Base-by-base conservation (phyloP, 2,329 filamentous ascomycete genomes). In the Apiospora marii region DNA sequence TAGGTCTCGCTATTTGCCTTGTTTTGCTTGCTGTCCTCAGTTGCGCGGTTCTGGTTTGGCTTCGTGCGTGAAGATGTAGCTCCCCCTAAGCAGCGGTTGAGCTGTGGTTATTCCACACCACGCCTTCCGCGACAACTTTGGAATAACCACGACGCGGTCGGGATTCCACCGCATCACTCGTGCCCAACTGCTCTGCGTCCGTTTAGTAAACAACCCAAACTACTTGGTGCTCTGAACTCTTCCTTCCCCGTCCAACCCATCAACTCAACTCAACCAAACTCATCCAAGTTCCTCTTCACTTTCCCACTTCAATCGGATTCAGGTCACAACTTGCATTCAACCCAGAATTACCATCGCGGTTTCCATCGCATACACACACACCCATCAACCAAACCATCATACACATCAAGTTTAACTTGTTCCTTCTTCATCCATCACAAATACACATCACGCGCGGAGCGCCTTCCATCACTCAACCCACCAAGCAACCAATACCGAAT, bases 381-480 rank as follows among this genome's bases (percentile, higher is more conserved):
- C 14, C 13, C 27, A 34, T 24, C 13, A 30, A 58, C 6, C 16
- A 30, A 30, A 61, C 37, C 30, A 64, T 16, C 30, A 64, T 7
- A 34, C 27, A 58, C 58, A n/a, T 22, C 58, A 64, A 64, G 34
- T 14, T 41, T 30, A 41, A 41, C 58, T 64, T 41, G 34, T 41
- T 41, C 58, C n/a, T 41, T n/a, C 58, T 24, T 64, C 34, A 64
- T 64, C 34, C 58, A 64, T 51, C 34, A 24, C 58, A n/a, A 37
- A 13, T 12, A n/a, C 30, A 64, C 27, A 41, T 24, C 10, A 2
- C 6, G 22, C 58, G 22, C 58, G 24, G 2, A 64, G 58, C 30
- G 22, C 58, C 30, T 64, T 41, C 34, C 58, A 64, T 6, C 24
- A 41, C 37, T 41, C 24, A 30, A 58, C 34, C 13, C 22, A 37